Percentiles rank a stretch among this genome's conserved stretches.
phyloP scores from a whole-genome alignment of 2,329 filamentous ascomycete species.

The Magnaporthiopsis incrustans region DNA sequence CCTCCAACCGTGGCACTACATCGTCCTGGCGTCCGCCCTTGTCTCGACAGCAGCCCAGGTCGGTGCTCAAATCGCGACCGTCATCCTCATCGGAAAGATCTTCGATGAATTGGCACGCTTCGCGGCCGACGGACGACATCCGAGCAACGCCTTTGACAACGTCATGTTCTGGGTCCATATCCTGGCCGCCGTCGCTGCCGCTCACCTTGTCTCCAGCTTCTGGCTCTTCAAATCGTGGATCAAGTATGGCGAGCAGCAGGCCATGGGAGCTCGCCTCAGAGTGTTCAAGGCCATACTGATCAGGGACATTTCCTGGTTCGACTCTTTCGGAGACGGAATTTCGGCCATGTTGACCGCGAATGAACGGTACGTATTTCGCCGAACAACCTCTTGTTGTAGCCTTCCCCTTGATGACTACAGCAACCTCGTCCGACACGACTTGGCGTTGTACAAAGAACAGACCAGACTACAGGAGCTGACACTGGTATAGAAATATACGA shows the following conservation, averaged over 20 bases:
- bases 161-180: constrained; percentile 54
- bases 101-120: constrained; percentile 65
- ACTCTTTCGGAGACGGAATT: constrained; percentile 62
- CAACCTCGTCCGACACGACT: not conserved
- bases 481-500: constrained; percentile 58
- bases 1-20: constrained; percentile 13
- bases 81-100: constrained; percentile 65
- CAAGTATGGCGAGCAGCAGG: constrained; percentile 73
- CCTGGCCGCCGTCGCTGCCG: constrained; percentile 54
- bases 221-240: constrained; percentile 65
- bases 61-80: constrained; percentile 53
- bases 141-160: constrained; percentile 37
- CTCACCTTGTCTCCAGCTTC: constrained; percentile 47
- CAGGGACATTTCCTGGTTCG: constrained; percentile 77
- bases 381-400: not conserved
- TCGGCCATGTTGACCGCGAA: constrained; percentile 62
- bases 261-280: constrained; percentile 51
- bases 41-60: constrained; percentile 51
- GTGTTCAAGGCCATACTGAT: constrained; percentile 63
- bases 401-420: no score
- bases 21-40: constrained; percentile 32
- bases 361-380: constrained; percentile 55
- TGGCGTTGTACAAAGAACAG: not conserved
- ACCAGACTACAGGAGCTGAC: constrained; percentile 5
- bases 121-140: constrained; percentile 44